Base-by-base conservation (phyloP, 2,329 filamentous ascomycete genomes). In the Fusarium circinatum region DNA sequence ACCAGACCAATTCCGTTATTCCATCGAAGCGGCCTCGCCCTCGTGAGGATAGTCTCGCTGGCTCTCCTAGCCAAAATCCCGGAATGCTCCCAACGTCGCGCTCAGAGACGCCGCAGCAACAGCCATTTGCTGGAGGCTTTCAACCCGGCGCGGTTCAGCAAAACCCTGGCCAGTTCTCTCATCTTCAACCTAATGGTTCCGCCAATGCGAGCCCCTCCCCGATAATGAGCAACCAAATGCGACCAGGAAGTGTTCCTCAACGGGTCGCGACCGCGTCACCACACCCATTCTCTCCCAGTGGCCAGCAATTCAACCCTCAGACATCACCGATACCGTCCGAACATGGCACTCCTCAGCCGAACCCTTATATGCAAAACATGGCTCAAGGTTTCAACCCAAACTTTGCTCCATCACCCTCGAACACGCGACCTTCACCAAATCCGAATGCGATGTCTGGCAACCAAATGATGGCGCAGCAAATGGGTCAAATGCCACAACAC, bases 221-320 rank as follows among this genome's bases (percentile, higher is more conserved):
- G 34, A 96, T 97, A 71, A 95, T 98, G 90, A 90, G 90, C 70
- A 95, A 92, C 80, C 95, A 97, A 78, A 86, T 92, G 80, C 89
- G 91, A 71, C 89, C 91, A 39, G 90, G 93, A 79, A 89, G 89
- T 77, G 91, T 93, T 20, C 91, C 92, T 44, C 93, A 95, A 80
- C 88, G 95, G 79, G 94, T 98, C 82, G 93, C 95, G 74, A 98
- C 96, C 51, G 93, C 94, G 48, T 98, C 96, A 38, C 96, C 96
- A 8, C 96, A 96, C 82, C 94, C 94, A 2, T 98, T 97, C 81
- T 95, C 93, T 4, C 93, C 93, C 22, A 91, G 91, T 65, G 88
- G 89, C 38, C 92, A 93, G 76, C 92, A 93, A 79, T 93, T 94
- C 77, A 89, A 87, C 42, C 83, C 89, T 22, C 93, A 95, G 79